Percentiles rank a stretch among this genome's conserved stretches.
Evolutionary conservation across 2,329 filamentous ascomycete genomes (phyloP).

Genomic region (Chaetomium globosum): DNA sequence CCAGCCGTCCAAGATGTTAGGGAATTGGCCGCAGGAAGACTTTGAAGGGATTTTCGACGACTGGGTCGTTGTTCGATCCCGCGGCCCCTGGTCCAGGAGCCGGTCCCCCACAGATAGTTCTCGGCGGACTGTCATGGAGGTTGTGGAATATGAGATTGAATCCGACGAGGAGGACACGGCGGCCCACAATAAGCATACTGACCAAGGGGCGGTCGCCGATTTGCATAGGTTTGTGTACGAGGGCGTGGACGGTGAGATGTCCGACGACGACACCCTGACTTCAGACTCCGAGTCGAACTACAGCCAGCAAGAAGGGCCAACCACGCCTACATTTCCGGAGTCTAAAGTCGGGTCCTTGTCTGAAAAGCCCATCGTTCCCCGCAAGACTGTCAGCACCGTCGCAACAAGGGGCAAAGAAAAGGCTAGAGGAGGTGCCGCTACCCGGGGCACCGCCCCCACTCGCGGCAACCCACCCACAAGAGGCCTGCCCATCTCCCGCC

Average conservation of each 20-base stretch:
- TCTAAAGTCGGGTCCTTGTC: neutral
- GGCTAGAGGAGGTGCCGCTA: neutral
- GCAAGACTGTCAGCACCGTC: neutral
- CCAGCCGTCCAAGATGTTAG: neutral
- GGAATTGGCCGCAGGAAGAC: neutral
- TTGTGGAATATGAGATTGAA: neutral
- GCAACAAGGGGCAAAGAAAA: neutral
- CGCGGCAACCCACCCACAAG: neutral
- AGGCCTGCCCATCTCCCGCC: neutral
- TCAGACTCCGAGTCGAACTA: slow-evolving; percentile 1
- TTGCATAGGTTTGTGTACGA: neutral
- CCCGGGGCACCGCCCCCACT: neutral
- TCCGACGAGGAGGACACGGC: neutral
- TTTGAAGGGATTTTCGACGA: neutral
- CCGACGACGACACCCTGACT: neutral
- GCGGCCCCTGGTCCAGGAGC: too few relatives aligned
- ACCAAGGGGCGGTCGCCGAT: too few relatives aligned
- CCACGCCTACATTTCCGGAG: neutral
- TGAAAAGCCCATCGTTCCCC: neutral
- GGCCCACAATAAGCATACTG: too few relatives aligned
- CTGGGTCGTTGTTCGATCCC: neutral
- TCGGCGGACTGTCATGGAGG: neutral
- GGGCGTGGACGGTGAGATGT: neutral
- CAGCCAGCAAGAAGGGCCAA: neutral
- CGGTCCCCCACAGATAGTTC: neutral